Evolutionary conservation across 108 stramenopile species (phyloP).

Genomic region (Phaeodactylum tricornutum): DNA sequence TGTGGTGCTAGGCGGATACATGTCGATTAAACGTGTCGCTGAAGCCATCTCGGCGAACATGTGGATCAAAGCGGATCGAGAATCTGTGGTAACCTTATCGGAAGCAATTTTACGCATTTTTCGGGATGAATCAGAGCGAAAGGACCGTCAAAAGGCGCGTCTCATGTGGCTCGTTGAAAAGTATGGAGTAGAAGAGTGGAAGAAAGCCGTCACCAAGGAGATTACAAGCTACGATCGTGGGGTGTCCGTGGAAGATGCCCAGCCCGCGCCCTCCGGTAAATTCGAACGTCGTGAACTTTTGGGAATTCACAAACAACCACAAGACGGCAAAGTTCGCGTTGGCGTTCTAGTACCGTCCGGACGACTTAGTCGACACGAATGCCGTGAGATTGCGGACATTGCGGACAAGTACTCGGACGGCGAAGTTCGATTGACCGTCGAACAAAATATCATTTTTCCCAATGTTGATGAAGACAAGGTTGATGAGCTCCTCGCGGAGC

Average conservation of each 20-base stretch:
- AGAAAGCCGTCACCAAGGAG: constrained; percentile 55
- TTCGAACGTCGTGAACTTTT: constrained; percentile 76
- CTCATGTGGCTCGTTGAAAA: constrained; percentile 91
- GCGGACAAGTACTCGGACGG: constrained; percentile 80
- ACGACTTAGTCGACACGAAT: constrained; percentile 66
- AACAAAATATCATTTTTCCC: constrained; percentile 88
- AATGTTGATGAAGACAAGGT: constrained; percentile 76
- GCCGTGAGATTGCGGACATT: constrained; percentile 68
- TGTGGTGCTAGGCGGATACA: constrained; percentile 90
- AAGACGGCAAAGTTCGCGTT: constrained; percentile 76
- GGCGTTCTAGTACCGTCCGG: constrained; percentile 83
- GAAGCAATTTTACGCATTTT: constrained; percentile 81
- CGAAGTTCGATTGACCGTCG: constrained; percentile 91
- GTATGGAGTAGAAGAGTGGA: constrained; percentile 79
- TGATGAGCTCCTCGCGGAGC: constrained; percentile 48
- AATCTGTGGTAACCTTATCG: constrained; percentile 67
- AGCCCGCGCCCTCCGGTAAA: constrained; percentile 38
- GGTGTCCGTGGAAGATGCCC: constrained; percentile 45
- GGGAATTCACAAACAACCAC: constrained; percentile 86
- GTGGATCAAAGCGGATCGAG: constrained; percentile 80
- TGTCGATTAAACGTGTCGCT: constrained; percentile 86
- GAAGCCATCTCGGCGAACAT: constrained; percentile 63
- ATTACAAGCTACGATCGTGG: constrained; percentile 59
- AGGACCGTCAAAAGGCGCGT: constrained; percentile 83
- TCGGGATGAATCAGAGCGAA: constrained; percentile 82